Evolutionary conservation across 441 rosid species (phyloP), one percentile per base, ranked within the genome.

Genomic region (Populus trichocarpa): DNA sequence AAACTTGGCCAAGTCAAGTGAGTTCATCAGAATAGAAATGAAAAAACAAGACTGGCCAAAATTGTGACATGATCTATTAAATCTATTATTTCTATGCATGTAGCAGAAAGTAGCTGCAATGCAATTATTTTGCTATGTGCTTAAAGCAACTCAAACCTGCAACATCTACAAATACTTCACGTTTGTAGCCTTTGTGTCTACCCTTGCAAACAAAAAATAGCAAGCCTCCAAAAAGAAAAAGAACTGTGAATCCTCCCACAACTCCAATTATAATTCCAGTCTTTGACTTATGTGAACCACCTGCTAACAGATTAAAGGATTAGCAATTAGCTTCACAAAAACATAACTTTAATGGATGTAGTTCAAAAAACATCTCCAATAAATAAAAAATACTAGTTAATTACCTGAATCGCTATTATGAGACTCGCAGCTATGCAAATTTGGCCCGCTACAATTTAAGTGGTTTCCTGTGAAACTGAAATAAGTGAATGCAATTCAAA

Each of bases 121-220:
- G 69, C 2, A 30, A 26, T 74, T 12, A 46, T 42, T 40, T 63
- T 72, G 32, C 14, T 13, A 77, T 36, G 25, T 46, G 10, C 13
- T 64, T 74, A 81, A 75, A 33, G 64, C 36, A 80, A 35, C 42
- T 77, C 83, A 80, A 69, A 94, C 98, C 98, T 90, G 97, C 87
- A 76, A 96, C 99, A 85, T 96, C 99, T 2, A 91, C 97, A 67
- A 87, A 96, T 6, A 88, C 92, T 81, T 96, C 99, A 69, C 85
- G 91, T 80, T 71, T 94, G 86, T 84, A 85, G 78, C 93, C 90
- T 84, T 85, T 89, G 70, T 83, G 89, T 81, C 84, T 90, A 82
- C 90, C 86, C 87, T 86, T 92, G 87, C 83, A 91, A 75, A 89
- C 72, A 67, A 88, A 76, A 74, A 90, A 86, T 72, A 92, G 73